These are phyloP conservation scores for Lycium barbarum DNA, from an alignment of 257 asterid species.

Conservation along the genomic window DNA sequence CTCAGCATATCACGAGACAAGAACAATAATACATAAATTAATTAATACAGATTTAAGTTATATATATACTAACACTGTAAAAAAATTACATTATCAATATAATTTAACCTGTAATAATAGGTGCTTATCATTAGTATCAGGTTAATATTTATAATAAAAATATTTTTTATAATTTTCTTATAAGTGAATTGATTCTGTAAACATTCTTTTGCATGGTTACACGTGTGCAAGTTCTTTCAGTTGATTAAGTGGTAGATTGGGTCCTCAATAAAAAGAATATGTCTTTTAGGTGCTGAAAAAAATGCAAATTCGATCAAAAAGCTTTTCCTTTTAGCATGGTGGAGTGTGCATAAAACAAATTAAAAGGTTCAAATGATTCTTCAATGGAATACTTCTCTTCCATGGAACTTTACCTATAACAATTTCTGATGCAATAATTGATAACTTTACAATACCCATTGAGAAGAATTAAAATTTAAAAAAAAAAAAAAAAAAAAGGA, in stretches of 20 bases:
- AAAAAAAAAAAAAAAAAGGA: neutral
- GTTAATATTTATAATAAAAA: no score
- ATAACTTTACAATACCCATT: neutral
- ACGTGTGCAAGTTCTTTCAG: slow-evolving; percentile 36
- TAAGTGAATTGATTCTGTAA: neutral
- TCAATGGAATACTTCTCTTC: slow-evolving; percentile 39
- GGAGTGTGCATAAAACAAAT: slow-evolving; percentile 40
- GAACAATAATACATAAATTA: neutral
- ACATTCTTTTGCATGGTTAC: neutral
- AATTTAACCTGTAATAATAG: neutral
- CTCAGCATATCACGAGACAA: slow-evolving; percentile 11
- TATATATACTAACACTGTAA: no score
- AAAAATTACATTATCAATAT: no score
- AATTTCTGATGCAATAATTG: neutral
- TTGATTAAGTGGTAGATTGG: slow-evolving; percentile 44
- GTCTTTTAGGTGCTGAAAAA: slow-evolving; percentile 27
- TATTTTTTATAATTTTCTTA: neutral
- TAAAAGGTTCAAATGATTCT: slow-evolving; percentile 40
- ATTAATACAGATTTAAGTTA: neutral
- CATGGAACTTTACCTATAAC: neutral
- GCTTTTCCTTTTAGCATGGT: slow-evolving; percentile 39
- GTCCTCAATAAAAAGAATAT: slow-evolving; percentile 24
- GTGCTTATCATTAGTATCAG: no score
- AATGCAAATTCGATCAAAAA: slow-evolving; percentile 45
- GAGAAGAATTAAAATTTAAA: neutral